Conservation (phyloP, 129 eudicot species). For the Flaveria linearis region DNA sequence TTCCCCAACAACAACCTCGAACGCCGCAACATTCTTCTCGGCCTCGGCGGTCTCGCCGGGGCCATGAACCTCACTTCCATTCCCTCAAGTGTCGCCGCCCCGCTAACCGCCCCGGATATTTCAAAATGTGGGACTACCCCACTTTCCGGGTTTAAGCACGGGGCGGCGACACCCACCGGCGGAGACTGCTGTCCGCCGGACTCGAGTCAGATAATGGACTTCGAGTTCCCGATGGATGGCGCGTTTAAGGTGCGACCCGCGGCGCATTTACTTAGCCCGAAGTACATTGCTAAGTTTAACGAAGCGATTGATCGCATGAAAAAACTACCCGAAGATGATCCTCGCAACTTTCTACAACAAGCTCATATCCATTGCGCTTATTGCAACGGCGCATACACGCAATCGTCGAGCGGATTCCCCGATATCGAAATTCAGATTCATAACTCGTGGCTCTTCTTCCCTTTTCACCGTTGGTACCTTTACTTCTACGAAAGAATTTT, state of each 20-base stretch:
- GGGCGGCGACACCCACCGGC: constrained; percentile 25
- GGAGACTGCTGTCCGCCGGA: constrained; percentile 49
- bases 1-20: constrained; percentile 20
- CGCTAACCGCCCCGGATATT: constrained; percentile 44
- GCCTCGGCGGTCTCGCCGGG: constrained; percentile 51
- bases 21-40: constrained; percentile 39
- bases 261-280: constrained; percentile 39
- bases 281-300: constrained; percentile 37
- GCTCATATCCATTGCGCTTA: constrained; percentile 64
- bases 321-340: constrained; percentile 46
- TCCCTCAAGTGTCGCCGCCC: constrained; percentile 34
- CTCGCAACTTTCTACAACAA: constrained; percentile 55
- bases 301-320: constrained; percentile 49
- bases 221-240: constrained; percentile 24
- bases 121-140: constrained; percentile 37
- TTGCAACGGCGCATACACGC: constrained; percentile 47
- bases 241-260: constrained; percentile 42
- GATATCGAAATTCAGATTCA: constrained; percentile 50
- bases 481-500: constrained; percentile 51
- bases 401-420: constrained; percentile 49
- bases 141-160: constrained; percentile 23
- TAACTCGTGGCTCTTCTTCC: constrained; percentile 56
- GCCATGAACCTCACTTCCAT: constrained; percentile 18
- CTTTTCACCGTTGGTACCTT: constrained; percentile 56
- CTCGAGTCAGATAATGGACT: constrained; percentile 34